Evolutionary conservation across 2,329 filamentous ascomycete genomes (phyloP).

Genomic region (Colletotrichum salicis): DNA sequence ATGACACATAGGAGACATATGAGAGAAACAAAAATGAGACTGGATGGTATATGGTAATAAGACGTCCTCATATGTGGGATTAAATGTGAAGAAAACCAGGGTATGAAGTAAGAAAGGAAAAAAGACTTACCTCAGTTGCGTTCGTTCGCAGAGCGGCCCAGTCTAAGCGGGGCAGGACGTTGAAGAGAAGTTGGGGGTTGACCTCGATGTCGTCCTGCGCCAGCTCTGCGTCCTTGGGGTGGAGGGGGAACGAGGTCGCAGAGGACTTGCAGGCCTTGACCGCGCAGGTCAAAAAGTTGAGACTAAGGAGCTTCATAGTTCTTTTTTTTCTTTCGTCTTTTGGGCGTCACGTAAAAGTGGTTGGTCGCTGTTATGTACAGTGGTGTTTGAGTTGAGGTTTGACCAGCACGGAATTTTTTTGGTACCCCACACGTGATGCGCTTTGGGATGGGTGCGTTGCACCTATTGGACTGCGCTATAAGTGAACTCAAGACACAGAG

Average conservation of each 20-base stretch:
- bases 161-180: constrained; percentile 87
- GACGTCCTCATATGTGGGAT: background rate
- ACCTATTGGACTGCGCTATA: constrained; percentile 12
- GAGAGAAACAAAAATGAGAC: background rate
- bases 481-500: background rate
- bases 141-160: constrained; percentile 84
- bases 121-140: constrained; percentile 76
- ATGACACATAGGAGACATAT: background rate
- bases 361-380: constrained; percentile 4
- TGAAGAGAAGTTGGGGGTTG: constrained; percentile 82
- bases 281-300: constrained; percentile 97
- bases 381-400: constrained; percentile 28
- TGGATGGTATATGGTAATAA: background rate
- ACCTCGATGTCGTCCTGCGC: constrained; percentile 85
- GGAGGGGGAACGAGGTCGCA: constrained; percentile 84
- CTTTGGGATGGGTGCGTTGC: constrained; percentile 26
- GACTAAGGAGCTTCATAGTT: constrained; percentile 90
- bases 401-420: constrained; percentile 28
- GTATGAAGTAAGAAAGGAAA: background rate
- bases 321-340: constrained; percentile 3
- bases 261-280: constrained; percentile 93
- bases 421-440: constrained; percentile 35
- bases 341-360: background rate
- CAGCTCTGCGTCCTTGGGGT: constrained; percentile 91
- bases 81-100: background rate